Evolutionary conservation across 2,329 filamentous ascomycete species (phyloP).

Genomic region (Fusarium temperatum): DNA sequence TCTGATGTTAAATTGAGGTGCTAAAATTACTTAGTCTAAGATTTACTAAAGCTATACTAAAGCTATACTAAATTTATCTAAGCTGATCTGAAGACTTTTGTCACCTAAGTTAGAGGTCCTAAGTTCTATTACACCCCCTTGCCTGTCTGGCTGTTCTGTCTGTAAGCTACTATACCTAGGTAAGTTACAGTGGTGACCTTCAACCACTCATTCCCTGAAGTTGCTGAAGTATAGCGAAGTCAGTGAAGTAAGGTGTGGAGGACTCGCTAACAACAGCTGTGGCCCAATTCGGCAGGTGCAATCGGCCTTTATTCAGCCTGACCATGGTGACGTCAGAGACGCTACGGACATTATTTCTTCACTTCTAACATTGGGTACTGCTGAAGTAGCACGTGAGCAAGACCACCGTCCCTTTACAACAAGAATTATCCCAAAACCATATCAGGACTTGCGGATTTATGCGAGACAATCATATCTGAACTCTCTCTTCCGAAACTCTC

Average conservation of each 20-base stretch:
- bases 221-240: not conserved
- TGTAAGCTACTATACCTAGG: not conserved
- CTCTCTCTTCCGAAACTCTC: not conserved
- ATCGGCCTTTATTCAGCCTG: not conserved
- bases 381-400: not conserved
- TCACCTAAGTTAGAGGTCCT: too few species aligned
- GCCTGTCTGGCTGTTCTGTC: not conserved
- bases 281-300: slow-evolving; percentile 24
- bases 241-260: not conserved
- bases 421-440: not conserved
- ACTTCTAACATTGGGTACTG: not conserved
- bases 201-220: not conserved
- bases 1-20: too few species aligned
- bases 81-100: too few species aligned
- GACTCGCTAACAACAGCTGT: not conserved
- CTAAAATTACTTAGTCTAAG: too few species aligned
- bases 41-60: too few species aligned
- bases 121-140: too few species aligned
- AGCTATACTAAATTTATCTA: too few species aligned
- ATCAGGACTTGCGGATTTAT: not conserved
- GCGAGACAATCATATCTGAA: not conserved
- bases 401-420: not conserved
- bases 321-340: slow-evolving; percentile 23
- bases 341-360: not conserved
- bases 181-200: not conserved